These are phyloP conservation scores for Candida sp. DNA, from an alignment of 1,139 yeast genomes.

Conservation along the genomic window DNA sequence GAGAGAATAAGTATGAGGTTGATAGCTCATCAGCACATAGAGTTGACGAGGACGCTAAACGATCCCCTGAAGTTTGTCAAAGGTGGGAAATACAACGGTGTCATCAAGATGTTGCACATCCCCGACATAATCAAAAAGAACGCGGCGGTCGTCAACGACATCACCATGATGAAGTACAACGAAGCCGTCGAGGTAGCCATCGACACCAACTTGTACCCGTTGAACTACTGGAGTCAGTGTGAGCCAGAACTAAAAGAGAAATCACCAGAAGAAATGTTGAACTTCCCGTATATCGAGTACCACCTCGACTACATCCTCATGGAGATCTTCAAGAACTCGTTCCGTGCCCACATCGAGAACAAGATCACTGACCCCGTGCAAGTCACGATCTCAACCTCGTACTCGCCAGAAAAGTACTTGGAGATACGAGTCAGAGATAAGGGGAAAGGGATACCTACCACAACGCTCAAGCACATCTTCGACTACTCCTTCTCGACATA, in stretches of 20 bases:
- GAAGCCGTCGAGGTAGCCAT: conserved; percentile 65
- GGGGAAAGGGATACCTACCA: conserved; percentile 87
- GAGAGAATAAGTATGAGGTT: conserved; percentile 88
- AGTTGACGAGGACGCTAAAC: conserved; percentile 46
- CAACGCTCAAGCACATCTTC: conserved; percentile 66
- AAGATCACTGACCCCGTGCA: conserved; percentile 62
- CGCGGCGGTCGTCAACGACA: conserved; percentile 78
- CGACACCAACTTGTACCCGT: conserved; percentile 43
- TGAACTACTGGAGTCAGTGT: conserved; percentile 37
- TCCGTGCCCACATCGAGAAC: conserved; percentile 84
- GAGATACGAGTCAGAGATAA: conserved; percentile 81
- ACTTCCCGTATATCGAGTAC: conserved; percentile 82
- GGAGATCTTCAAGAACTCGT: conserved; percentile 87
- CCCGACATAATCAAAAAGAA: conserved; percentile 63
- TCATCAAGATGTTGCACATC: conserved; percentile 67
- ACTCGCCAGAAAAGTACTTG: conserved; percentile 39
- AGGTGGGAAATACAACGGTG: conserved; percentile 65
- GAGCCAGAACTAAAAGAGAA: conserved; percentile 27
- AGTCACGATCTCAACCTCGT: conserved; percentile 66
- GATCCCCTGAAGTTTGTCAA: conserved; percentile 23
- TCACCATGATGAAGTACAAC: conserved; percentile 83
- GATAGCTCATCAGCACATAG: conserved; percentile 83
- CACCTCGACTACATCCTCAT: conserved; percentile 88
- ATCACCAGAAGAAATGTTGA: conserved; percentile 22
- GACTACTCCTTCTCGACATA: conserved; percentile 88